phyloP scores from a whole-genome alignment of 495 filamentous ascomycete species.

The Cudoniella acicularis region DNA sequence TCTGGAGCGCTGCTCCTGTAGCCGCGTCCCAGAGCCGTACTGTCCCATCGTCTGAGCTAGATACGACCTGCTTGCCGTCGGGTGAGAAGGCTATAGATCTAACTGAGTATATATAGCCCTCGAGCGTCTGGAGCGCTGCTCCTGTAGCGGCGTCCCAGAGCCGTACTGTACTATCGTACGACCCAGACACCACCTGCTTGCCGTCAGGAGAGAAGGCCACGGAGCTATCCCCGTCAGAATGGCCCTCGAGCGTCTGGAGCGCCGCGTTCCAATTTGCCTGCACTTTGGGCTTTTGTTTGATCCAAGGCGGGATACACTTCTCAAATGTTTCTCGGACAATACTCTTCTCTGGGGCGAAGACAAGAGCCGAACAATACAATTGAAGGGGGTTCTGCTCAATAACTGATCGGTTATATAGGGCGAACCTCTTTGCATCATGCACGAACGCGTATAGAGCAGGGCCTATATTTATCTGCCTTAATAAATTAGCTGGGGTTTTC shows the following conservation, averaged over 20 bases:
- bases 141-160: conserved; percentile 29
- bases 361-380: background rate
- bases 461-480: conserved; percentile 6
- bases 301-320: background rate
- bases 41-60: conserved; percentile 15
- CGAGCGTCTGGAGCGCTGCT: conserved; percentile 11
- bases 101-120: conserved; percentile 12
- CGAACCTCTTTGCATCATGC: conserved; percentile 14
- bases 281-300: background rate
- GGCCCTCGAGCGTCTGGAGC: conserved; percentile 27
- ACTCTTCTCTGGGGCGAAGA: background rate
- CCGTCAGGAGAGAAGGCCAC: conserved; percentile 34
- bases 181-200: conserved; percentile 25
- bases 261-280: background rate
- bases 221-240: conserved; percentile 11
- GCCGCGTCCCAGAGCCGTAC: conserved; percentile 24
- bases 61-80: conserved; percentile 15
- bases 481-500: conserved; percentile 1
- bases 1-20: conserved; percentile 24
- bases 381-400: conserved; percentile 17
- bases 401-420: conserved; percentile 5
- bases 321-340: background rate
- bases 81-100: conserved; percentile 14
- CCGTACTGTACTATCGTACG: conserved; percentile 26
- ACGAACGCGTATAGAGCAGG: conserved; percentile 8